phyloP scores from a whole-genome alignment of 2,329 filamentous ascomycete genomes.

The Calonectria fujianensis region DNA sequence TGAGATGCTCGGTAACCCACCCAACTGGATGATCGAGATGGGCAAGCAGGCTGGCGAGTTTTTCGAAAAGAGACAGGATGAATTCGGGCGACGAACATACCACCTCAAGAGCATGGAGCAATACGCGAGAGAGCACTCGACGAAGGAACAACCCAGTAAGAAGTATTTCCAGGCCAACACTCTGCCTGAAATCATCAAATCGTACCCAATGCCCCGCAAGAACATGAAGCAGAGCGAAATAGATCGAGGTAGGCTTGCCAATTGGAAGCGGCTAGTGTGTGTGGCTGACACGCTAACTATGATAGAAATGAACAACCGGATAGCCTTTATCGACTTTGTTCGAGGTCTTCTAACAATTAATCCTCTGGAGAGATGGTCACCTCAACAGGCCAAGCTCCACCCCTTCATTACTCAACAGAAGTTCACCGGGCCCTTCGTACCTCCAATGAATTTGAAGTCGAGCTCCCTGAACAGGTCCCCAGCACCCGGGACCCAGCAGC shows the following conservation, averaged over 20 bases:
- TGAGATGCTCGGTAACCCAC: slow-evolving; percentile 97
- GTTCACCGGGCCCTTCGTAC: slow-evolving; percentile 95
- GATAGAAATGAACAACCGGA: slow-evolving; percentile 97
- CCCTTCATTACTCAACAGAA: slow-evolving; percentile 99
- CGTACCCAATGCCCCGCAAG: slow-evolving; percentile 98
- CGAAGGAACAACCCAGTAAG: slow-evolving; percentile 99
- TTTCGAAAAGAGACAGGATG: slow-evolving; percentile 93
- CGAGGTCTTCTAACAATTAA: slow-evolving; percentile 95
- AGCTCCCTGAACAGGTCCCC: slow-evolving; percentile 90
- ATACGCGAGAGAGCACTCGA: slow-evolving; percentile 95
- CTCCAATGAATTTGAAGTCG: slow-evolving; percentile 96
- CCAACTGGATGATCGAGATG: slow-evolving; percentile 99
- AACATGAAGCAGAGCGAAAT: slow-evolving; percentile 99
- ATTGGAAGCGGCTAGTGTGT: neutral
- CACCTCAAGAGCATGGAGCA: slow-evolving; percentile 98
- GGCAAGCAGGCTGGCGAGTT: slow-evolving; percentile 98
- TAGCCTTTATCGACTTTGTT: slow-evolving; percentile 98
- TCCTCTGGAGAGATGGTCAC: slow-evolving; percentile 96
- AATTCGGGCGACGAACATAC: slow-evolving; percentile 93
- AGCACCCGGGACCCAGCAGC: slow-evolving; percentile 94
- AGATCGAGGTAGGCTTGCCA: slow-evolving; percentile 83
- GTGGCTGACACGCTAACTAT: slow-evolving; percentile 45
- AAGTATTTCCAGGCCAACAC: slow-evolving; percentile 98
- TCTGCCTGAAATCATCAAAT: slow-evolving; percentile 96
- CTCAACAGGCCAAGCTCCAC: slow-evolving; percentile 96